A percentile compares a stretch with the other conserved stretches of the same genome.
These are phyloP conservation scores for Russula brevipes DNA, from an alignment of 768 basidiomycete species.

Conservation along the genomic window DNA sequence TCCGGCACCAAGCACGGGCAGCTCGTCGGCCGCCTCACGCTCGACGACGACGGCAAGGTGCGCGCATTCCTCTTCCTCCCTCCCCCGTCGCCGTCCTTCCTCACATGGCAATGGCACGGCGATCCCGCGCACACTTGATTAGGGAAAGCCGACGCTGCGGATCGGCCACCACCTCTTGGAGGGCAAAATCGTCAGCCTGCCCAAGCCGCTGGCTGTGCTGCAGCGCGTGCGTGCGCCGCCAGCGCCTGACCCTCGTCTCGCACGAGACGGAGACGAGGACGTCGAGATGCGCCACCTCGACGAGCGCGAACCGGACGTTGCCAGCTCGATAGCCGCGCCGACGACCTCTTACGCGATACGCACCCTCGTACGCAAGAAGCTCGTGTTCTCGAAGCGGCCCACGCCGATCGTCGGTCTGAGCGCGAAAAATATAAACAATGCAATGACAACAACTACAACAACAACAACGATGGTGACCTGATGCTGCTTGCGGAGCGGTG, in stretches of 20 bases:
- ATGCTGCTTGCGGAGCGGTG: too few species aligned
- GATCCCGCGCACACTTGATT: too few species aligned
- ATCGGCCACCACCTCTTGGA: constrained; percentile 92
- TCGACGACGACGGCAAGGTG: constrained; percentile 53
- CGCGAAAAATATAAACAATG: neutral
- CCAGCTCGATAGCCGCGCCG: constrained; percentile 20
- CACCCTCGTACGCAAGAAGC: constrained; percentile 74
- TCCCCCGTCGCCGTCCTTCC: too few species aligned
- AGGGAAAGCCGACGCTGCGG: constrained; percentile 74
- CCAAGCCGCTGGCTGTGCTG: constrained; percentile 81
- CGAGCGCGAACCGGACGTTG: neutral
- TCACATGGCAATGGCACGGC: too few species aligned
- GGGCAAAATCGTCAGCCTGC: constrained; percentile 68
- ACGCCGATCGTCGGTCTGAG: constrained; percentile 54
- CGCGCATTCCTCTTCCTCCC: constrained; percentile 26
- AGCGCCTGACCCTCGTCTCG: neutral
- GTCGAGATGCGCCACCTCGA: constrained; percentile 27
- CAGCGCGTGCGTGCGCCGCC: constrained; percentile 35
- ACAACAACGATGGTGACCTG: too few species aligned
- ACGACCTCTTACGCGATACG: constrained; percentile 37
- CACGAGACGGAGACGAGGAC: constrained; percentile 6
- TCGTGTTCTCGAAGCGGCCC: constrained; percentile 77
- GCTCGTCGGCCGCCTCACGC: constrained; percentile 69
- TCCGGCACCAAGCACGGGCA: constrained; percentile 64
- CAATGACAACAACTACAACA: too few species aligned